phyloP scores from a whole-genome alignment of 169 alveolate species.

The Plasmodium chabaudi region DNA sequence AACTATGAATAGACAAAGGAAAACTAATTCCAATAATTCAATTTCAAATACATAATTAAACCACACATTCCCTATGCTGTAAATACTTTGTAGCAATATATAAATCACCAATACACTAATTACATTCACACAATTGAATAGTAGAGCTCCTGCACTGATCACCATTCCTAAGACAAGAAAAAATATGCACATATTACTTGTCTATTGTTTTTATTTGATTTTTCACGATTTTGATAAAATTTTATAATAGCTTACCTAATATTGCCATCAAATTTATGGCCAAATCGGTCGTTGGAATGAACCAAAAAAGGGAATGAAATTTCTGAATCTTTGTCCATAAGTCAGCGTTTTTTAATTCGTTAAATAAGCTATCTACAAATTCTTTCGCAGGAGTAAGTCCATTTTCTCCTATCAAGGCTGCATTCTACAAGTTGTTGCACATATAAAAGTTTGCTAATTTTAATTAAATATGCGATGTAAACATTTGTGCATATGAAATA shows the following conservation, averaged over 20 bases:
- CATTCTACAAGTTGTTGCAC: not conserved
- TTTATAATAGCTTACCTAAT: constrained; percentile 8
- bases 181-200: not conserved
- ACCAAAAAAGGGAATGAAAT: constrained; percentile 61
- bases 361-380: constrained; percentile 7
- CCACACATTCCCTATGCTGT: constrained; percentile 63
- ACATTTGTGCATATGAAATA: too few species aligned
- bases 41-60: constrained; percentile 35
- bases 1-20: constrained; percentile 17
- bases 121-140: constrained; percentile 11
- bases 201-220: not conserved
- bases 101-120: constrained; percentile 16
- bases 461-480: too few species aligned
- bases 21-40: constrained; percentile 31
- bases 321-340: constrained; percentile 34
- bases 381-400: constrained; percentile 70
- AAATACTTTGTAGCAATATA: constrained; percentile 26
- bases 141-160: not conserved
- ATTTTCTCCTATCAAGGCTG: constrained; percentile 39
- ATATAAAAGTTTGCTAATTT: too few species aligned
- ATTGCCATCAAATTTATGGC: constrained; percentile 18
- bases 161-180: constrained; percentile 15
- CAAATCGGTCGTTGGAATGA: constrained; percentile 24
- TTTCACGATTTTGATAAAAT: not conserved
- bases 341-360: constrained; percentile 4